Base-by-base conservation (phyloP, 2,329 filamentous ascomycete genomes). In the Sclerotinia spermophila region DNA sequence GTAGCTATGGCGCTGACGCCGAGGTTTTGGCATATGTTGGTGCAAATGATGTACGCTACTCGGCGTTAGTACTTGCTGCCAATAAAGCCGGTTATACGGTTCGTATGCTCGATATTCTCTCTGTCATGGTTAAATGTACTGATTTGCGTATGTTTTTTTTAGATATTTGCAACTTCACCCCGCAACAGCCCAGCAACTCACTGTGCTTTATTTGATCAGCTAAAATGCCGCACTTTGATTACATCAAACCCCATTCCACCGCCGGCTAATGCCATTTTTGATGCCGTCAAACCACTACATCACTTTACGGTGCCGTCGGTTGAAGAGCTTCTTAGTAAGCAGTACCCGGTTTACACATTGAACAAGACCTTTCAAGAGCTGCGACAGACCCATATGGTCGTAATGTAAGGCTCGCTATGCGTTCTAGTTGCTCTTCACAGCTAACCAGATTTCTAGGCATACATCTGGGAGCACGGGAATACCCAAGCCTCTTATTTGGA, bases 21-120 rank as follows among this genome's bases (percentile, higher is more conserved):
- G 53, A 67, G 21, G 44, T 51, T 0, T 78, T 84, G 42, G 80
- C 82, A 2, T 85, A 83, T 74, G 80, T 84, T 67, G 83, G 83
- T 0, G 6, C 65, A 24, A 68, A 68, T 24, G 69, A 58, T 40
- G 33, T 68, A 21, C 56, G 64, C n/a, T 71, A 62, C 44, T n/a
- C 15, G 19, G 33, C 33, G 5, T 27, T 68, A 3, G 24, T 68
- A 2, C 56, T 56, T 40, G 45, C 56, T 17, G 56, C 64, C 2
- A 19, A 7, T 24, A 64, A 71, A 30, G 38, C 69, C 21, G 44
- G 27, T 21, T 62, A 68, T 51, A 68, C 13, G 24, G 56, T 62
- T 21, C 24, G 65, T 68, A 33, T 17, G 19, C 30, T 55, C 27
- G 24, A 8, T 13, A 6, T 59, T 3, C 19, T 40, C 3, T 53